These are phyloP conservation scores for Cytospora piceicola DNA, from an alignment of 2,329 filamentous ascomycete species.

Conservation along the genomic window DNA sequence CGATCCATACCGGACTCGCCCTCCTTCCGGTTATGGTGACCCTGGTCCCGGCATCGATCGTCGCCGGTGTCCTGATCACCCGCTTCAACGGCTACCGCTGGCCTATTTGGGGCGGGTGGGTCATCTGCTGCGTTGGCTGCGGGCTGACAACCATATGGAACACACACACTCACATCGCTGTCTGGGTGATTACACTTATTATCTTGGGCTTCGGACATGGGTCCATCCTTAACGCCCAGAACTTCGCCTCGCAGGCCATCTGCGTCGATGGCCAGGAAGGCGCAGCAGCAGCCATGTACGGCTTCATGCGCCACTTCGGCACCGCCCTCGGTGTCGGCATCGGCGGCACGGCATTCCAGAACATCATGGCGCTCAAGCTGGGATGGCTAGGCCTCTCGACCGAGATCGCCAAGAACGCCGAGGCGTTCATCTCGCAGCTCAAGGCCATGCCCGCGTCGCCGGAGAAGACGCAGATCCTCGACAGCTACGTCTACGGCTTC, in stretches of 20 bases:
- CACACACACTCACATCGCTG: conserved; percentile 35
- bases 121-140: conserved; percentile 35
- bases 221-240: conserved; percentile 45
- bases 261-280: conserved; percentile 43
- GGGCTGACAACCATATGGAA: conserved; percentile 37
- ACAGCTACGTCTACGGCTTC: conserved; percentile 57
- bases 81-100: conserved; percentile 43
- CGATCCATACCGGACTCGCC: conserved; percentile 42
- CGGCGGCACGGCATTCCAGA: conserved; percentile 47
- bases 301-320: conserved; percentile 46
- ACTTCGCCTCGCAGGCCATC: conserved; percentile 45
- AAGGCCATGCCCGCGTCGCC: conserved; percentile 32
- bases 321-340: conserved; percentile 48
- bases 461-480: conserved; percentile 19
- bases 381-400: conserved; percentile 37
- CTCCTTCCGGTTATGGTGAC: conserved; percentile 41
- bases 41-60: conserved; percentile 40
- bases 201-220: conserved; percentile 44
- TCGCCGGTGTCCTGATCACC: conserved; percentile 39
- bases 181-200: conserved; percentile 44
- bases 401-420: conserved; percentile 38
- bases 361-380: conserved; percentile 43
- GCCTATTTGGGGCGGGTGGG: conserved; percentile 45
- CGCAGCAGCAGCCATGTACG: conserved; percentile 46
- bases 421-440: conserved; percentile 36